A percentile compares a stretch with the other conserved stretches of the same genome.
Conservation (phyloP, 345 rosid genomes). For the Atalantia buxifolia region DNA sequence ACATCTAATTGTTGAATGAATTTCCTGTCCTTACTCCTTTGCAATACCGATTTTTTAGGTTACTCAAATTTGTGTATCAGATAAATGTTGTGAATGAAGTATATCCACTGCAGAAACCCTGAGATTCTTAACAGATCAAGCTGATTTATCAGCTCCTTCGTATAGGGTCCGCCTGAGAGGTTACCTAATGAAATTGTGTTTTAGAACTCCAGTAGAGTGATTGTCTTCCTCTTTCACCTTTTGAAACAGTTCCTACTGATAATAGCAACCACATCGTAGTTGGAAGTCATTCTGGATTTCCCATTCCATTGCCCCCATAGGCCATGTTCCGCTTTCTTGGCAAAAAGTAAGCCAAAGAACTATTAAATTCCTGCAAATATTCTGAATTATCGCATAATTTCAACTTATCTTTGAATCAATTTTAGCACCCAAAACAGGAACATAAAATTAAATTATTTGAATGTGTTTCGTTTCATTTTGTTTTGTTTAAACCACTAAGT, state of each 20-base stretch:
- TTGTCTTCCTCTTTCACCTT: too few relatives aligned
- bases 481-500: too few relatives aligned
- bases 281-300: background rate
- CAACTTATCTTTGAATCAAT: background rate
- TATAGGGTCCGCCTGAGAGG: too few relatives aligned
- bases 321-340: background rate
- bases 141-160: background rate
- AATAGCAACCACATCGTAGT: background rate
- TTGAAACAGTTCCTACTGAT: background rate
- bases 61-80: conserved; percentile 10
- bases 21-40: conserved; percentile 2
- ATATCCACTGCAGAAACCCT: conserved; percentile 2
- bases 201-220: too few relatives aligned
- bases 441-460: too few relatives aligned
- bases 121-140: conserved; percentile 6
- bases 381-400: background rate
- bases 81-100: conserved; percentile 16
- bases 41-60: conserved; percentile 13
- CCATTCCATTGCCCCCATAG: background rate
- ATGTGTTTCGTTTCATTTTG: too few relatives aligned
- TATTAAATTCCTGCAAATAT: background rate
- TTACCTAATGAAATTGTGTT: too few relatives aligned
- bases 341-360: background rate
- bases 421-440: background rate
- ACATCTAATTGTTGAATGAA: conserved; percentile 14